Evolutionary conservation across 495 filamentous ascomycete species (phyloP).

Genomic region (Aspergillus saccharolyticus): DNA sequence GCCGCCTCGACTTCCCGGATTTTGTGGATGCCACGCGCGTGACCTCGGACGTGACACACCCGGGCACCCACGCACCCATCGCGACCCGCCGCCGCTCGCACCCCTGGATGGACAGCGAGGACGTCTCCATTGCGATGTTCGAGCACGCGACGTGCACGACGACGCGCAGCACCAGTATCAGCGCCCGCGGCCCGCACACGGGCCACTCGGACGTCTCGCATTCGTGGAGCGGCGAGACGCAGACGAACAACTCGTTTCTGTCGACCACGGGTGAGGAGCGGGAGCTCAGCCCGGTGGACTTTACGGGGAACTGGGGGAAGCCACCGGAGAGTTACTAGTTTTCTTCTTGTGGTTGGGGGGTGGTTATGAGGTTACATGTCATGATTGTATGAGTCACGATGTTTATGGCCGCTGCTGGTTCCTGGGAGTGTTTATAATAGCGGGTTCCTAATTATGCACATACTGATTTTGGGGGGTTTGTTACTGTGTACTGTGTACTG

Average conservation of each 20-base stretch:
- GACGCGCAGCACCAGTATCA: slow-evolving; percentile 4
- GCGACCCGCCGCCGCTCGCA: slow-evolving; percentile 17
- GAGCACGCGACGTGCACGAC: slow-evolving; percentile 22
- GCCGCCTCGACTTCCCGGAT: slow-evolving; percentile 30
- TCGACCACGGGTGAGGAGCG: slow-evolving; percentile 1
- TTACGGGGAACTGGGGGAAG: slow-evolving; percentile 13
- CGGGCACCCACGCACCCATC: slow-evolving; percentile 17
- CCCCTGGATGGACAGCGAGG: slow-evolving; percentile 36
- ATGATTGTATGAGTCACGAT: too few species aligned
- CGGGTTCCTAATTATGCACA: too few species aligned
- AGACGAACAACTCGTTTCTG: slow-evolving; percentile 17
- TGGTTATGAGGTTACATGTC: too few species aligned
- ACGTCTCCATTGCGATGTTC: slow-evolving; percentile 43
- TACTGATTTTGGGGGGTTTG: too few species aligned
- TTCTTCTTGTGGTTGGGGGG: not conserved
- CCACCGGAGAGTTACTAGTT: not conserved
- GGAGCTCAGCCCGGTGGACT: slow-evolving; percentile 24
- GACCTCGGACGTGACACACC: slow-evolving; percentile 41
- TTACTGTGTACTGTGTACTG: too few species aligned
- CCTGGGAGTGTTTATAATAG: too few species aligned
- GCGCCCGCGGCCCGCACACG: slow-evolving; percentile 12
- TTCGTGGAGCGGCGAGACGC: slow-evolving; percentile 33
- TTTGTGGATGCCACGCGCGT: slow-evolving; percentile 44
- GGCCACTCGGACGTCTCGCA: slow-evolving; percentile 27
- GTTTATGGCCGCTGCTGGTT: too few species aligned